Percentiles rank a stretch among this genome's conserved stretches.
phyloP scores from a whole-genome alignment of 2,329 filamentous ascomycete species.

The Tolypocladium pustulatum region DNA sequence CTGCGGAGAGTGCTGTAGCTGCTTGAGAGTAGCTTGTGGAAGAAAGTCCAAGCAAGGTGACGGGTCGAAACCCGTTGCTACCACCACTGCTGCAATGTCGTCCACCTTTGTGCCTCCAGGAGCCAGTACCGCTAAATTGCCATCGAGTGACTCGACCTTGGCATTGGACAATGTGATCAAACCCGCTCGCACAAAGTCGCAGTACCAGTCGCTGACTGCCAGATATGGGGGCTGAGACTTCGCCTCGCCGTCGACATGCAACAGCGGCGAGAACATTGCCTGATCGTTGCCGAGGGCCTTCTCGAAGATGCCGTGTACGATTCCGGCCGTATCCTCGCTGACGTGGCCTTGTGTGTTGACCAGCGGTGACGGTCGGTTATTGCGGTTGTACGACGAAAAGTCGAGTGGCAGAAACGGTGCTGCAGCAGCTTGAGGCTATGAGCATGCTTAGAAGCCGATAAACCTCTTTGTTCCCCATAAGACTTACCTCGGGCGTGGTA shows the following conservation, averaged over 20 bases:
- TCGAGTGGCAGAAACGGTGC: conserved; percentile 64
- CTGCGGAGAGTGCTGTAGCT: conserved; percentile 44
- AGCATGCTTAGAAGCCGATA: background rate
- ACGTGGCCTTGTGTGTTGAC: conserved; percentile 56
- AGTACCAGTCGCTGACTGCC: conserved; percentile 61
- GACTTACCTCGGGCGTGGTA: conserved; percentile 37
- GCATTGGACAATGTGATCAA: conserved; percentile 42
- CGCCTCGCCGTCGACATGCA: conserved; percentile 27
- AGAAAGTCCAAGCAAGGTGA: conserved; percentile 55
- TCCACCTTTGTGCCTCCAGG: conserved; percentile 26
- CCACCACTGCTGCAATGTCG: conserved; percentile 55
- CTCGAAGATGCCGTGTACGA: conserved; percentile 41
- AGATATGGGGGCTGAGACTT: conserved; percentile 50
- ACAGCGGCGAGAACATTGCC: conserved; percentile 32
- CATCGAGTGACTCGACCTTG: conserved; percentile 25
- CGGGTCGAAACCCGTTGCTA: conserved; percentile 67
- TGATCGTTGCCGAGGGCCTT: conserved; percentile 43
- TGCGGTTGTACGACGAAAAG: conserved; percentile 59
- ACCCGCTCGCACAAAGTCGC: conserved; percentile 61
- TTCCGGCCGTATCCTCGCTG: conserved; percentile 42
- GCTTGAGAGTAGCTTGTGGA: conserved; percentile 39
- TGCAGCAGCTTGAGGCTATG: conserved; percentile 31
- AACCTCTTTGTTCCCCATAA: background rate
- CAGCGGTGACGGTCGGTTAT: conserved; percentile 47
- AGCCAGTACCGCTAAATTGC: conserved; percentile 22